phyloP scores from a whole-genome alignment of 129 eudicot genomes.

The Centella asiatica region DNA sequence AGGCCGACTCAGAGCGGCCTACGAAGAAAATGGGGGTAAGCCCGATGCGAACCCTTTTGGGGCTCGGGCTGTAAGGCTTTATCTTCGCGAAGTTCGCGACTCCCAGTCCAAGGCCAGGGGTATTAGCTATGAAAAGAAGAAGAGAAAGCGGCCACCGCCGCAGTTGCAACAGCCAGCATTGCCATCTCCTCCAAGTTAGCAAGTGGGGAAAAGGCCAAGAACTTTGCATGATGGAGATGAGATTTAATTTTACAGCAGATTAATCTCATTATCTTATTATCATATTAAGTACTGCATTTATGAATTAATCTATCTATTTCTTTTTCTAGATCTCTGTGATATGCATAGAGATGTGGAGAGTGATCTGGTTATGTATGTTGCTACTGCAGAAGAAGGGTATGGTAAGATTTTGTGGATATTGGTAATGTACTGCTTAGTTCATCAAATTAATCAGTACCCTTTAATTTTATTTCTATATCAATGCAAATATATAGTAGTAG shows the following conservation, averaged over 20 bases:
- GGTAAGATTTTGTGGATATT: neutral
- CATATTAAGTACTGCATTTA: neutral
- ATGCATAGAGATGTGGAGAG: neutral
- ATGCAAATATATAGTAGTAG: neutral
- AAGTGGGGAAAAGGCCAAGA: neutral
- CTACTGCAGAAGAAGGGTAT: neutral
- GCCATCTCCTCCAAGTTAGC: conserved; percentile 43
- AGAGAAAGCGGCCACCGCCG: conserved; percentile 57
- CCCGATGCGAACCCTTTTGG: conserved; percentile 78
- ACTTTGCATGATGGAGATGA: neutral
- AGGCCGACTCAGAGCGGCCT: conserved; percentile 84
- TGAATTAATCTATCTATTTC: neutral
- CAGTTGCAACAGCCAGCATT: conserved; percentile 16
- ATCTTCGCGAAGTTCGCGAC: conserved; percentile 75
- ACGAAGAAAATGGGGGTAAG: conserved; percentile 71
- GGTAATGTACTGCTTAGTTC: too few relatives aligned
- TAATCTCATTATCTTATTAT: neutral
- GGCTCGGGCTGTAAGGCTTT: conserved; percentile 81
- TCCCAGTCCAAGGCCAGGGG: conserved; percentile 81
- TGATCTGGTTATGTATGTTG: neutral
- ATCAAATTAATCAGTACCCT: too few relatives aligned
- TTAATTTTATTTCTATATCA: neutral
- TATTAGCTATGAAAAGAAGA: conserved; percentile 77
- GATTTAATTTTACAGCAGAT: too few relatives aligned
- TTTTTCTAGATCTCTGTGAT: too few relatives aligned